Evolutionary conservation across 768 basidiomycete species (phyloP).

Genomic region (Mycena crocata): DNA sequence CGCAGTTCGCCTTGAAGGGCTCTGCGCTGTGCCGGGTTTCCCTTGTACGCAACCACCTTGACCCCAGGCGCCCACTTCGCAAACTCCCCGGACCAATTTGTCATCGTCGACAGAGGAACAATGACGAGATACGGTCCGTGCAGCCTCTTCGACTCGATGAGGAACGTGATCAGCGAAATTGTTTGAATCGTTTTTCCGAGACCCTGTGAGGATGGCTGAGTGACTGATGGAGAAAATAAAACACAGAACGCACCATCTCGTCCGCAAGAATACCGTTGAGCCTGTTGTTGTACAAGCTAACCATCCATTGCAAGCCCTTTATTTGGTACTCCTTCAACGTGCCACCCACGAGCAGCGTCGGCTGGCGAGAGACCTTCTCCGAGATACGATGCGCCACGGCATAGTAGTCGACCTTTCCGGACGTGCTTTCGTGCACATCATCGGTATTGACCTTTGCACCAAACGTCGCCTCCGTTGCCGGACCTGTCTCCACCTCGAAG

Average conservation of each 20-base stretch:
- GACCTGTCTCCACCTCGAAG: conserved; percentile 76
- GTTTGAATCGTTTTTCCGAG: conserved; percentile 96
- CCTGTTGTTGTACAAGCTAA: conserved; percentile 95
- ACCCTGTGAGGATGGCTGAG: conserved; percentile 63
- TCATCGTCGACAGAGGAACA: conserved; percentile 95
- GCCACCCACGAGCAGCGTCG: conserved; percentile 82
- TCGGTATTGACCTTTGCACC: conserved; percentile 83
- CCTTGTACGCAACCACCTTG: conserved; percentile 87
- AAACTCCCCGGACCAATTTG: conserved; percentile 97
- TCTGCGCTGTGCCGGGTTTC: conserved; percentile 86
- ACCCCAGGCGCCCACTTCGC: conserved; percentile 96
- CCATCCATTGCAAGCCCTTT: conserved; percentile 98
- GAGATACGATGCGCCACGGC: conserved; percentile 93
- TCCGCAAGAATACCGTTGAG: conserved; percentile 96
- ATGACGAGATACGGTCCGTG: conserved; percentile 96
- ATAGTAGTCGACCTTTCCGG: conserved; percentile 93
- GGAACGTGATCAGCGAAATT: conserved; percentile 94
- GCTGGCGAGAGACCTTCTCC: conserved; percentile 85
- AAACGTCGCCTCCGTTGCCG: conserved; percentile 89
- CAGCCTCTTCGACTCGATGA: conserved; percentile 91
- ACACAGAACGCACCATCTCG: conserved; percentile 75
- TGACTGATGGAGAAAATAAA: conserved; percentile 8
- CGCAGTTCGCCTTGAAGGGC: conserved; percentile 83
- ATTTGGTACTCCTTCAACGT: conserved; percentile 95
- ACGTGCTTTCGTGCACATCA: conserved; percentile 64